These are phyloP conservation scores for Phialophora tarda DNA, from an alignment of 2,329 filamentous ascomycete species.

Conservation along the genomic window DNA sequence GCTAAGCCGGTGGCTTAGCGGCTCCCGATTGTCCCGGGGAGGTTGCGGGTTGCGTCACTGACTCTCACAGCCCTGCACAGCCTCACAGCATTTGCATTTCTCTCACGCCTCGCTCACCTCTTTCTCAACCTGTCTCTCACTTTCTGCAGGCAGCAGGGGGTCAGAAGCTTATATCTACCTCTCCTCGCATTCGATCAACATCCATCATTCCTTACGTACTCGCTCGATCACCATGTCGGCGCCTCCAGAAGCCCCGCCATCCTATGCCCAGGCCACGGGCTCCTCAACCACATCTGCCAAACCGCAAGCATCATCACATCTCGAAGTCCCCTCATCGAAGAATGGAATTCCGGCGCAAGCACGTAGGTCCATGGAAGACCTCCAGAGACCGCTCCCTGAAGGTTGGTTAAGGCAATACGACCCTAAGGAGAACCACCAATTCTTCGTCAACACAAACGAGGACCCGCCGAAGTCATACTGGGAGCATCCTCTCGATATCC, in stretches of 20 bases:
- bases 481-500: slow-evolving; percentile 67
- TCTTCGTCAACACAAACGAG: slow-evolving; percentile 65
- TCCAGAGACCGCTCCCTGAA: slow-evolving; percentile 58
- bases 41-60: slow-evolving; percentile 23
- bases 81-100: slow-evolving; percentile 33
- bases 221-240: slow-evolving; percentile 25
- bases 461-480: slow-evolving; percentile 64
- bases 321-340: slow-evolving; percentile 43
- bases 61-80: slow-evolving; percentile 32
- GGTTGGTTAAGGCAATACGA: slow-evolving; percentile 66
- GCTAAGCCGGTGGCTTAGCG: slow-evolving; percentile 9
- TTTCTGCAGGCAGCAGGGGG: slow-evolving; percentile 24
- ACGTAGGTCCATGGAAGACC: slow-evolving; percentile 68
- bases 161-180: slow-evolving; percentile 19
- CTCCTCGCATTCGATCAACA: slow-evolving; percentile 38
- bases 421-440: slow-evolving; percentile 60
- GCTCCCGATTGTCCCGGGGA: slow-evolving; percentile 12
- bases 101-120: slow-evolving; percentile 10
- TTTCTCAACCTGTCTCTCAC: slow-evolving; percentile 29
- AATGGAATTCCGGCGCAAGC: slow-evolving; percentile 60
- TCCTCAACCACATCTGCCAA: slow-evolving; percentile 34
- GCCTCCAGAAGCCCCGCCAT: slow-evolving; percentile 44
- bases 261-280: slow-evolving; percentile 45
- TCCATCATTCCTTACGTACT: slow-evolving; percentile 33
- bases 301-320: slow-evolving; percentile 34